phyloP scores from a whole-genome alignment of 139 green algal genomes.

The Coelastrella sp. region DNA sequence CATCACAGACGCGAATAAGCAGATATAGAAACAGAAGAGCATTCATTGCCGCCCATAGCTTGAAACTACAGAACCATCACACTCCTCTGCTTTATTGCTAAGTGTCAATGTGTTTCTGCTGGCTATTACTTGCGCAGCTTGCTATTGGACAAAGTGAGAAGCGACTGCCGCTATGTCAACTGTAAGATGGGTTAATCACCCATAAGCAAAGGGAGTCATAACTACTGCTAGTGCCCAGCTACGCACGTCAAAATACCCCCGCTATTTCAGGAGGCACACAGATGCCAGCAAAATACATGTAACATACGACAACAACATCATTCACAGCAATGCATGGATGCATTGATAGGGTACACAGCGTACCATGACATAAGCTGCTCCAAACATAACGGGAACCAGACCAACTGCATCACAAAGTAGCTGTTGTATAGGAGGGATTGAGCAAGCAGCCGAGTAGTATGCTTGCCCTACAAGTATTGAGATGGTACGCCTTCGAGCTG shows the following conservation, averaged over 20 bases:
- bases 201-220: neutral
- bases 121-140: neutral
- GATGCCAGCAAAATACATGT: neutral
- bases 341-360: neutral
- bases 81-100: no score
- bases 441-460: no score
- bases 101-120: neutral
- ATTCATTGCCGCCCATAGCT: no score
- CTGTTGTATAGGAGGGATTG: neutral
- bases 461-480: neutral
- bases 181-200: neutral
- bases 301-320: neutral
- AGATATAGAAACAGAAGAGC: no score
- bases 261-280: slow-evolving; percentile 1
- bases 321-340: neutral
- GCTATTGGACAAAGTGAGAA: neutral
- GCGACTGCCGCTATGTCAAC: neutral
- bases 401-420: neutral
- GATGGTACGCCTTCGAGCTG: neutral
- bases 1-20: no score
- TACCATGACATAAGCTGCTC: neutral
- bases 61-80: no score
- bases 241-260: neutral
- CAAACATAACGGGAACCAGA: neutral
- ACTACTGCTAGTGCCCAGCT: neutral